Base-by-base conservation (phyloP, 1,139 yeast species). In the Pichia sp. region DNA sequence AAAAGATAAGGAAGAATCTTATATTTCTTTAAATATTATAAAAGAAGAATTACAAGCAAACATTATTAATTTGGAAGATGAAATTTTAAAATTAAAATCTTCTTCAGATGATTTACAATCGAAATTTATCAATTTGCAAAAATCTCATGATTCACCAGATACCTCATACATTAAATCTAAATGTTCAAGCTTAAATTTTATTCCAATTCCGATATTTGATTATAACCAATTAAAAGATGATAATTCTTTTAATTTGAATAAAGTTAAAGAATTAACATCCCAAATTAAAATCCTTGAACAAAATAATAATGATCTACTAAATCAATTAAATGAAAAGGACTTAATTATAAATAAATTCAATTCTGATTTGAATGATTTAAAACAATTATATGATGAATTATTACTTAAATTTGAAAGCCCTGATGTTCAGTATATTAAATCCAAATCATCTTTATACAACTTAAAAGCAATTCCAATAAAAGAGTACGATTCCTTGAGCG, bases 161-260 rank as follows among this genome's bases (percentile, higher is more conserved):
- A 29, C 61, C 6, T 63, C 63, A 0, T 63, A 60, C 40, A 42
- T 71, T 25, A 51, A 52, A 5, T 55, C 53, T 4, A 63, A 65
- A 43, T 26, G 43, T 6, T 27, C 25, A 3, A 7, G 3, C 4
- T 33, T 30, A 9, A 38, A 30, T 11, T 20, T 43, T 11, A 22
- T 36, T 11, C 33, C 40, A 6, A n/a, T 43, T 20, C 35, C 47
- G 30, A 12, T 37, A 39, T 35, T 31, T 37, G 36, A 41, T 6
- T 35, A 32, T 6, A 35, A 37, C 16, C 31, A 35, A 24, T 35
- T 41, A 24, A 36, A 37, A 12, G n/a, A 28, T 16, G 40, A 37
- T 22, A 33, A 33, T 25, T 11, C 28, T 23, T 16, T 28, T 26
- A 4, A 10, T 27, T 12, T 34, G 8, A 26, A 12, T 29, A 27